These are phyloP conservation scores for Aspergillus haitiensis DNA, from an alignment of 495 filamentous ascomycete species.

Conservation along the genomic window DNA sequence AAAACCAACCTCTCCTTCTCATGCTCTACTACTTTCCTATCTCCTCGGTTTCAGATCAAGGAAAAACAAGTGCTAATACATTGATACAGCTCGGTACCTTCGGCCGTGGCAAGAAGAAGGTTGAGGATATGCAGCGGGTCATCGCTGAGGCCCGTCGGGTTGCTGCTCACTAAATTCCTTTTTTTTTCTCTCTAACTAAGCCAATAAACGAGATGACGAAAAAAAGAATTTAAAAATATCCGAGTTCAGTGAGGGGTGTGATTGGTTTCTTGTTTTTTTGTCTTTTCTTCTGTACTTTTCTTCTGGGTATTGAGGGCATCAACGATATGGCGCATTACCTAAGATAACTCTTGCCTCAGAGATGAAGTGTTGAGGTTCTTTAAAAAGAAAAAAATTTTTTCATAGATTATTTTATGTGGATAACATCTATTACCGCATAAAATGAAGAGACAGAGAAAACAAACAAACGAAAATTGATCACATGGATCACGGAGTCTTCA, in stretches of 20 bases:
- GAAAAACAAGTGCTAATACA: constrained; percentile 14
- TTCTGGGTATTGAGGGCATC: not conserved
- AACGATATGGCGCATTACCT: not conserved
- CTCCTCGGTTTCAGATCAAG: not conserved
- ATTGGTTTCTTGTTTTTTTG: not conserved
- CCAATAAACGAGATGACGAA: constrained; percentile 25
- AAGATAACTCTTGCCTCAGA: not conserved
- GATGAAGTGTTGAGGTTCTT: not conserved
- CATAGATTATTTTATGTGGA: constrained; percentile 3
- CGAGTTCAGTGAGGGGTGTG: constrained; percentile 3
- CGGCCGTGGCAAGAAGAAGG: constrained; percentile 96
- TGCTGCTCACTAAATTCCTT: constrained; percentile 66
- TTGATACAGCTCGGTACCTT: constrained; percentile 82
- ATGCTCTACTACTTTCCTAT: not conserved
- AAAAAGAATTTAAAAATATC: constrained; percentile 12
- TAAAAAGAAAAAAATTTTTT: not conserved
- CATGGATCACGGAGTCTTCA: constrained; percentile 9
- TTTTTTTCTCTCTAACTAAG: constrained; percentile 24
- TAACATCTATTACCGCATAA: not conserved
- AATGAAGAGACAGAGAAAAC: not conserved
- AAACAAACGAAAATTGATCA: not conserved
- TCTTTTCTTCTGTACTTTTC: not conserved
- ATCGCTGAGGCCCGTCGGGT: constrained; percentile 91
- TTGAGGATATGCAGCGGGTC: constrained; percentile 94
- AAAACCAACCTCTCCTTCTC: not conserved